Conservation (phyloP, 176 grass and related monocot species). For the Elaeis guineensis region DNA sequence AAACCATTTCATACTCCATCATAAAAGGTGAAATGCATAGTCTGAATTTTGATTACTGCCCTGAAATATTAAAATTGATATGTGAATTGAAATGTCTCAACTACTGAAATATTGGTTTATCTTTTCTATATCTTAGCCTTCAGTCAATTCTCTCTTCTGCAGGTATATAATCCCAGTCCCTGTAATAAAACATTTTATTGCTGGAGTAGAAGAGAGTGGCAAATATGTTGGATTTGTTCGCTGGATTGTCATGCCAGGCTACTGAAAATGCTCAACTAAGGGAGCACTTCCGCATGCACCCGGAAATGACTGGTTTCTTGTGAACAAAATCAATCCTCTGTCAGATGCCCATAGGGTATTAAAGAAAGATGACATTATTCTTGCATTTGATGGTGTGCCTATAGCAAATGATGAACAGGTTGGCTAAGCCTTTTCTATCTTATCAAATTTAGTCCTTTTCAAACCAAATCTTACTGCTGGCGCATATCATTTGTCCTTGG, state of each 20-base stretch:
- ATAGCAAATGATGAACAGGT: constrained; percentile 97
- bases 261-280: constrained; percentile 88
- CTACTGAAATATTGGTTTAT: no score
- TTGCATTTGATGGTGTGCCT: constrained; percentile 87
- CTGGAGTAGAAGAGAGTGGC: constrained; percentile 73
- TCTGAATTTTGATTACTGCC: no score
- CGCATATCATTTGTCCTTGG: no score
- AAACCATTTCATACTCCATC: no score
- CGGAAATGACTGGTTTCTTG: constrained; percentile 81
- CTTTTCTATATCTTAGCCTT: no score
- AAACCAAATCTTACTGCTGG: no score
- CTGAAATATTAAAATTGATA: no score
- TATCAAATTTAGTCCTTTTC: neutral
- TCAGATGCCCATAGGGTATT: constrained; percentile 69
- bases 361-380: constrained; percentile 90
- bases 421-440: constrained; percentile 2
- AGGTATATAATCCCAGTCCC: constrained; percentile 98
- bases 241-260: constrained; percentile 92
- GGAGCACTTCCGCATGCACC: constrained; percentile 63
- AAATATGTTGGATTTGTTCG: constrained; percentile 88
- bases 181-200: constrained; percentile 82
- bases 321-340: constrained; percentile 90
- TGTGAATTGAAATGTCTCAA: no score
- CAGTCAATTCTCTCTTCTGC: constrained; percentile 1
- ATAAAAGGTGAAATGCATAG: no score